phyloP scores from a whole-genome alignment of 2,329 filamentous ascomycete species.

The Apiospora kogelbergensis region DNA sequence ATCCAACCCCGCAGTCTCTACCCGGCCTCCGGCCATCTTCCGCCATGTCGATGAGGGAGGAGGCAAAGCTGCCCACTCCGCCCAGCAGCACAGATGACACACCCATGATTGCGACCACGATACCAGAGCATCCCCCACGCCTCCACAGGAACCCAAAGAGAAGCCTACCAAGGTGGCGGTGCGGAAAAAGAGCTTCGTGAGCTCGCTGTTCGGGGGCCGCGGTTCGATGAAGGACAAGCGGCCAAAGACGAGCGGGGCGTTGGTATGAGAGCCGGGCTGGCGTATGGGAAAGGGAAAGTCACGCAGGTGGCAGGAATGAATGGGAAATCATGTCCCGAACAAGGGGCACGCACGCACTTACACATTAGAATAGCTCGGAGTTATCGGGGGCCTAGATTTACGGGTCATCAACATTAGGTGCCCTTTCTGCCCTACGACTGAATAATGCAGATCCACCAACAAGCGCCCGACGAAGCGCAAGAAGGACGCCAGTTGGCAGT shows the following conservation, averaged over 20 bases:
- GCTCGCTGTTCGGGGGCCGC: conserved; percentile 28
- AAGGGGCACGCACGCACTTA: background rate
- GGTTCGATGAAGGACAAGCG: background rate
- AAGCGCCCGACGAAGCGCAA: background rate
- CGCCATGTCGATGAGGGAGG: conserved; percentile 9
- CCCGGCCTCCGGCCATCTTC: conserved; percentile 30
- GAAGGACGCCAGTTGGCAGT: background rate
- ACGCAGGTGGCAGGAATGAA: background rate
- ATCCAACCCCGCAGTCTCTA: conserved; percentile 24
- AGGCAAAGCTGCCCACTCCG: conserved; percentile 25
- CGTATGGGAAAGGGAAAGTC: background rate
- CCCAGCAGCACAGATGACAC: conserved; percentile 28
- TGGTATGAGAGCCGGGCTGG: background rate
- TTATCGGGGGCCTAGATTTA: background rate
- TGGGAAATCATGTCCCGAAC: background rate
- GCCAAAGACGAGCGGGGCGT: conserved; percentile 3
- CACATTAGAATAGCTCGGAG: conserved; percentile 1
- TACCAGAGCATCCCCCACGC: conserved; percentile 18
- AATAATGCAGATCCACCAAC: background rate
- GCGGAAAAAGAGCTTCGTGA: conserved; percentile 30
- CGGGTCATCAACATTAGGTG: background rate
- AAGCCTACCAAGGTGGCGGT: conserved; percentile 23
- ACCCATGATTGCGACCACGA: conserved; percentile 26
- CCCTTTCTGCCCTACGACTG: background rate
- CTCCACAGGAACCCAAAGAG: conserved; percentile 23